Conservation (phyloP, 1,284 basidiomycete species). For the Microbotryum saponariae region DNA sequence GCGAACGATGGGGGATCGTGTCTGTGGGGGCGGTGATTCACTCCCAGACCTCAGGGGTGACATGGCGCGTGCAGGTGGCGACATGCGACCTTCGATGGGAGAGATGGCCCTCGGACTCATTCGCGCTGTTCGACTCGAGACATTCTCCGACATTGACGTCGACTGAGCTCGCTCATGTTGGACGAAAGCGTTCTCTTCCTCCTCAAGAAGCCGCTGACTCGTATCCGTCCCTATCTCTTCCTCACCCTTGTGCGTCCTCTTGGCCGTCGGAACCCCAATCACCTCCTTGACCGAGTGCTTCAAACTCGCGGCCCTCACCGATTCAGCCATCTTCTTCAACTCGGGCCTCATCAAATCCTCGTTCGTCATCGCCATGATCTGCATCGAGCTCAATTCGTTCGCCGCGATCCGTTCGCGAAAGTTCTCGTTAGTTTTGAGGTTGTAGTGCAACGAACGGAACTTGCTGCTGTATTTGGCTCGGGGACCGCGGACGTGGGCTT, state of each 20-base stretch:
- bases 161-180: conserved; percentile 10
- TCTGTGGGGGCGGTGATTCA: too few species aligned
- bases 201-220: conserved; percentile 5
- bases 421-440: conserved; percentile 35
- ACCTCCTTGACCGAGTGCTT: conserved; percentile 72
- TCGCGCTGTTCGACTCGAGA: not conserved
- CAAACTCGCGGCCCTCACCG: conserved; percentile 66
- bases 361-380: conserved; percentile 70
- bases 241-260: conserved; percentile 80
- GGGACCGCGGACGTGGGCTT: conserved; percentile 19
- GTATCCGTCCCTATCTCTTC: conserved; percentile 69
- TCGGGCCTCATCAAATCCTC: conserved; percentile 78
- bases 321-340: conserved; percentile 65
- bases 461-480: conserved; percentile 33
- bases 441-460: conserved; percentile 36
- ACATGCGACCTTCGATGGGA: not conserved
- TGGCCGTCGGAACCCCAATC: conserved; percentile 60
- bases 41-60: too few species aligned
- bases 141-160: conserved; percentile 2
- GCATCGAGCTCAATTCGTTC: conserved; percentile 55
- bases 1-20: too few species aligned
- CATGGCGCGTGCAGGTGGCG: too few species aligned
- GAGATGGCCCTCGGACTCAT: not conserved
- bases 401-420: conserved; percentile 52
- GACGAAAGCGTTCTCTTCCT: conserved; percentile 12